A percentile compares a stretch with the other conserved stretches of the same genome.
Evolutionary conservation across 495 filamentous ascomycete species (phyloP).

Genomic region (Viridothelium virens): DNA sequence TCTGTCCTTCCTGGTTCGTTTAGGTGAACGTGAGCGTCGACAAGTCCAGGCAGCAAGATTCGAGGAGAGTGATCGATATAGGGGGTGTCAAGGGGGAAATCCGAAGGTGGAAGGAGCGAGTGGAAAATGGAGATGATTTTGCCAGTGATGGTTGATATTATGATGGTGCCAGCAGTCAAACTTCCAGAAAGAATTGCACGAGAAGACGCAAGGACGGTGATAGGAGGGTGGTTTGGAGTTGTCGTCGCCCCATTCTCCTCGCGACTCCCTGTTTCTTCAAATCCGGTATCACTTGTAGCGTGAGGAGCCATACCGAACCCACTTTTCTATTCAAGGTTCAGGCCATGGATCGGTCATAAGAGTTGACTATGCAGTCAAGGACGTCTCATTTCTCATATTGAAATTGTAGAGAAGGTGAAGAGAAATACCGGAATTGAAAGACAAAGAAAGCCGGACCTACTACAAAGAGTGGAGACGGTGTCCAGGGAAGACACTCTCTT

Average conservation of each 20-base stretch:
- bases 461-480: background rate
- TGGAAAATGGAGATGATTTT: slow-evolving; percentile 76
- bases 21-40: slow-evolving; percentile 95
- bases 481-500: background rate
- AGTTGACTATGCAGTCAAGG: no score
- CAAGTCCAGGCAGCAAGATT: slow-evolving; percentile 81
- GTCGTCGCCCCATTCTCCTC: background rate
- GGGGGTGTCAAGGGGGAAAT: slow-evolving; percentile 62
- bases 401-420: background rate
- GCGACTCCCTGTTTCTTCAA: background rate
- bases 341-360: background rate
- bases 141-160: slow-evolving; percentile 68
- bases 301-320: slow-evolving; percentile 19
- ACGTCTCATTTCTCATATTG: no score
- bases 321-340: background rate
- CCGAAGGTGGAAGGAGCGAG: slow-evolving; percentile 58
- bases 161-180: slow-evolving; percentile 69
- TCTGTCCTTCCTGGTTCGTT: slow-evolving; percentile 96
- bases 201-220: slow-evolving; percentile 73
- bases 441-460: background rate
- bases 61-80: slow-evolving; percentile 84
- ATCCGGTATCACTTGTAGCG: slow-evolving; percentile 4
- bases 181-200: slow-evolving; percentile 62
- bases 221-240: slow-evolving; percentile 25
- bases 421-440: background rate